Percentiles rank a stretch among this genome's conserved stretches.
Conservation (phyloP, 139 green algal genomes). For the Picochlorum sp. region DNA sequence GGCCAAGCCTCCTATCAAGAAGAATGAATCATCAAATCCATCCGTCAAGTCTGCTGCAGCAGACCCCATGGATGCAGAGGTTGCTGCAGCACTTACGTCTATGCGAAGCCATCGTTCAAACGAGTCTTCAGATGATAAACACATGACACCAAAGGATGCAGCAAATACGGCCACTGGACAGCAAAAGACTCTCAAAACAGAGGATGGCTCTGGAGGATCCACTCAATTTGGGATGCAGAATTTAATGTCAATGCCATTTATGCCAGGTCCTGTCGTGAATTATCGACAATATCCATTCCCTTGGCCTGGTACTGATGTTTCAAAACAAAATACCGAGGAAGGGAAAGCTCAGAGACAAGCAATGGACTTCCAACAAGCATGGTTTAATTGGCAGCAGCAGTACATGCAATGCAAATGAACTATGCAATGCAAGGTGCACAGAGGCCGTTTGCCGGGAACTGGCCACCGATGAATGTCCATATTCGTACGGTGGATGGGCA, state of each 20-base stretch:
- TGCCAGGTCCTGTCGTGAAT: not conserved
- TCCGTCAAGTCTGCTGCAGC: not conserved
- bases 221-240: not conserved
- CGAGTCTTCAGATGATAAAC: not conserved
- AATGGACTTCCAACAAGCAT: constrained; percentile 6
- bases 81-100: constrained; percentile 19
- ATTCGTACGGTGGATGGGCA: not conserved
- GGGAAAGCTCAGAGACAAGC: constrained; percentile 10
- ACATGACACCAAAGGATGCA: too few relatives aligned
- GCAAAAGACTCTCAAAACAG: not conserved
- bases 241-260: not conserved
- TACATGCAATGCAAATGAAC: constrained; percentile 1
- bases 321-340: not conserved
- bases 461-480: constrained; percentile 1
- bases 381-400: not conserved
- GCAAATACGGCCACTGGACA: too few relatives aligned
- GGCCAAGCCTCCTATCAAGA: not conserved
- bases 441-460: not conserved
- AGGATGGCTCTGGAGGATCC: not conserved
- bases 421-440: not conserved
- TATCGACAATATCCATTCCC: not conserved
- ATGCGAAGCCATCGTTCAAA: constrained; percentile 7
- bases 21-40: not conserved
- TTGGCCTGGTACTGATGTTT: not conserved
- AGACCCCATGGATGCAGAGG: constrained; percentile 19